A percentile compares a stretch with the other conserved stretches of the same genome.
Conservation (phyloP, 2,329 filamentous ascomycete species). For the Calycina herbarum region DNA sequence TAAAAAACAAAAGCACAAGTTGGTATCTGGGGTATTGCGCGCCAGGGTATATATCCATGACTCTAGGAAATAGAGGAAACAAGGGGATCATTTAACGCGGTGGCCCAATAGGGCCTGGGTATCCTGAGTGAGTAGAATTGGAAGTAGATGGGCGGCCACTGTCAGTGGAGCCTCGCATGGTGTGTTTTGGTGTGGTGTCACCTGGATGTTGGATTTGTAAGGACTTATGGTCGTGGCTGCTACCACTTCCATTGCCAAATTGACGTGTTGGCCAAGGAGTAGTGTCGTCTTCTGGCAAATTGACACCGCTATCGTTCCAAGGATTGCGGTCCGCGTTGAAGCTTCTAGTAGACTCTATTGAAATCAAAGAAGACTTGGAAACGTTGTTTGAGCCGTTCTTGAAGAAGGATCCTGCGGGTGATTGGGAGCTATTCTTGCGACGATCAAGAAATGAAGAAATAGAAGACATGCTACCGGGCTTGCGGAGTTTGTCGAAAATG, state of each 20-base stretch:
- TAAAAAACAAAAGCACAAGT: slow-evolving; percentile 31
- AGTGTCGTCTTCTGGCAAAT: slow-evolving; percentile 81
- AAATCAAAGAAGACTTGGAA: slow-evolving; percentile 93
- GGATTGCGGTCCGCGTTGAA: slow-evolving; percentile 89
- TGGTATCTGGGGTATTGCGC: slow-evolving; percentile 38
- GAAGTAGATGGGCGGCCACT: slow-evolving; percentile 91
- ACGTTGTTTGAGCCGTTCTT: slow-evolving; percentile 86
- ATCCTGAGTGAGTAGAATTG: slow-evolving; percentile 94
- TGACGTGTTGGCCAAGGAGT: slow-evolving; percentile 62
- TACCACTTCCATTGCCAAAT: slow-evolving; percentile 60
- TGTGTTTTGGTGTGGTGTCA: slow-evolving; percentile 81
- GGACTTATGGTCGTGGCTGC: slow-evolving; percentile 61
- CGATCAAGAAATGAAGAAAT: slow-evolving; percentile 95
- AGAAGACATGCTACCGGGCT: slow-evolving; percentile 90
- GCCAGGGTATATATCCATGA: slow-evolving; percentile 41
- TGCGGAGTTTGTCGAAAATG: slow-evolving; percentile 90
- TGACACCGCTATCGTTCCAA: slow-evolving; percentile 97
- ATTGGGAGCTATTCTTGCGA: slow-evolving; percentile 89
- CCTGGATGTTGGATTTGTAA: slow-evolving; percentile 66
- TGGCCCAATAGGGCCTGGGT: slow-evolving; percentile 88
- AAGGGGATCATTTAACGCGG: slow-evolving; percentile 57
- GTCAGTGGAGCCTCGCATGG: slow-evolving; percentile 81
- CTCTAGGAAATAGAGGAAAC: slow-evolving; percentile 35
- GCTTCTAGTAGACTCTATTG: slow-evolving; percentile 92
- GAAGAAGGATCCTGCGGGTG: slow-evolving; percentile 81